Evolutionary conservation across 148 eudicot species (phyloP), one percentile per base, ranked within the genome.

Genomic region (Camellia japonica): DNA sequence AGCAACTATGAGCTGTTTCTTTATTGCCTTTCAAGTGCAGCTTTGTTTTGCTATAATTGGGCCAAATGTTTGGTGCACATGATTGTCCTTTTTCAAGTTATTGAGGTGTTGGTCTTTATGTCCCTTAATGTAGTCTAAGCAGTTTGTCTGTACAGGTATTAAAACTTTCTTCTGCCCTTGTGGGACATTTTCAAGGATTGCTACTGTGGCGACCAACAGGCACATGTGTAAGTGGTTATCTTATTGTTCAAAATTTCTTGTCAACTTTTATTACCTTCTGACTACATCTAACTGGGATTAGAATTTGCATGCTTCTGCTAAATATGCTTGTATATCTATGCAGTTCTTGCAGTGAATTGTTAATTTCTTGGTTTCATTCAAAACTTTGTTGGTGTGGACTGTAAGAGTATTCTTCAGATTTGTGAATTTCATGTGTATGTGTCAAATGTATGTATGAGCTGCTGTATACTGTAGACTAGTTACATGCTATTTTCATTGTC

Each of bases 91-190:
- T 78, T 54, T 81, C 30, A 20, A 59, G 65, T 51, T 47, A 12
- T 15, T 81, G 44, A 13, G 46, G n/a, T 75, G n/a, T 42, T 56
- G 46, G 9, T 58, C 23, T 14, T 0, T 51, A 12, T 74, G 43
- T 74, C 4, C 75, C 76, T 13, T 5, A 15, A 47, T 52, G 38
- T 52, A 69, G 49, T 55, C 51, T 78, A 70, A 76, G 38, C 79
- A 60, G 54, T 68, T 16, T 70, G 59, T 65, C 54, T 80, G 74
- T 71, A 14, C 92, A 97, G 99, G 99, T 85, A 43, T 94, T 65
- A 94, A 93, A 85, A 97, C 98, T 63, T 76, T 86, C 68, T 85
- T 94, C 79, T 97, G 69, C 79, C 98, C 99, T 42, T 97, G 99
- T 87, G 91, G 92, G 46, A 94, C 97, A 65, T 84, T 94, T 79